Evolutionary conservation across 768 basidiomycete genomes (phyloP).

Genomic region (Hortiboletus campestris): DNA sequence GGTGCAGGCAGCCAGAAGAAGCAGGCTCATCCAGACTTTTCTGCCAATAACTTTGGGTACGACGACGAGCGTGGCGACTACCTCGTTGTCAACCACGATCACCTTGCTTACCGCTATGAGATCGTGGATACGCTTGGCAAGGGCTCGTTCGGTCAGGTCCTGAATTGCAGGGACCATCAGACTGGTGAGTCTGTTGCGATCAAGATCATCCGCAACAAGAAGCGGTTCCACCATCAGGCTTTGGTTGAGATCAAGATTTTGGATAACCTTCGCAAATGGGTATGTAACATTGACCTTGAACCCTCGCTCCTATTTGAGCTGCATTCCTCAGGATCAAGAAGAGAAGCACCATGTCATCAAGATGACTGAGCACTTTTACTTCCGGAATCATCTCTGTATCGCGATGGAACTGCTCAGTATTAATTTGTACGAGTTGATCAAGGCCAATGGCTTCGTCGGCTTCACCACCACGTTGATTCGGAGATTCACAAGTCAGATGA

Average conservation of each 20-base stretch:
- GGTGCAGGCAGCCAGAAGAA: slow-evolving; percentile 85
- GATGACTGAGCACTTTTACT: slow-evolving; percentile 98
- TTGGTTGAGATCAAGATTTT: slow-evolving; percentile 99
- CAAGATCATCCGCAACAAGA: slow-evolving; percentile 99
- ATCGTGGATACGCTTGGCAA: slow-evolving; percentile 90
- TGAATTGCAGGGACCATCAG: slow-evolving; percentile 92
- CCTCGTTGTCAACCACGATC: slow-evolving; percentile 83
- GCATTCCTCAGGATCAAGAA: slow-evolving; percentile 77
- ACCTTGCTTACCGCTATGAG: slow-evolving; percentile 97
- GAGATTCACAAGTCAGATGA: slow-evolving; percentile 95
- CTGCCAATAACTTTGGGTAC: slow-evolving; percentile 89
- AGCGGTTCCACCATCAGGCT: slow-evolving; percentile 97
- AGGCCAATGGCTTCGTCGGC: slow-evolving; percentile 98
- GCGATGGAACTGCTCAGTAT: slow-evolving; percentile 98
- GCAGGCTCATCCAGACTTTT: slow-evolving; percentile 64
- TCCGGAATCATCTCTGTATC: slow-evolving; percentile 96
- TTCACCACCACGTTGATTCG: slow-evolving; percentile 95
- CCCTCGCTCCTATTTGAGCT: background rate
- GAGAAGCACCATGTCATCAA: slow-evolving; percentile 97
- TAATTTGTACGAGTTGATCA: slow-evolving; percentile 98
- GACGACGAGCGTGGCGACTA: slow-evolving; percentile 99
- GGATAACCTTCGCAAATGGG: slow-evolving; percentile 97
- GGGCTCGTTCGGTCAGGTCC: slow-evolving; percentile 96
- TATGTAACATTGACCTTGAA: slow-evolving; percentile 37
- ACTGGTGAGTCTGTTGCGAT: slow-evolving; percentile 96